Evolutionary conservation across 2,329 filamentous ascomycete species (phyloP), one percentile per base, ranked within the genome.

Genomic region (Colletotrichum sublineola): DNA sequence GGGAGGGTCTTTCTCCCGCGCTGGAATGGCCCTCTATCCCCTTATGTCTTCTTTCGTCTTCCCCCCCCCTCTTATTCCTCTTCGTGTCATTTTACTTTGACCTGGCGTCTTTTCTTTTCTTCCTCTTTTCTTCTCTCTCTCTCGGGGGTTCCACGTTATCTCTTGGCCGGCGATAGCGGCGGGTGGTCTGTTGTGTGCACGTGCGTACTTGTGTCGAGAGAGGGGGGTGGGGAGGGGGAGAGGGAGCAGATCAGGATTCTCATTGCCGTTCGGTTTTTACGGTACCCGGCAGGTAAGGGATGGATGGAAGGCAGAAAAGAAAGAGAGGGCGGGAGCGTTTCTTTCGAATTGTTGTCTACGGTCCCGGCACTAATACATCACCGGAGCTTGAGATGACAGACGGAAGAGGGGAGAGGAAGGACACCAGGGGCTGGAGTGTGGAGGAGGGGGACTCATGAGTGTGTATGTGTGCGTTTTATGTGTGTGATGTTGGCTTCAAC

Each of bases 11-110:
- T 61, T 61, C 65, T 50, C 36, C 48, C 42, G 20, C 9, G 44
- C 36, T 24, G 60, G 60, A 57, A 50, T 9, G 15, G 24, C 50
- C 14, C 5, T 8, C 29, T 53, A 3, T 53, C 29, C 33, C 53
- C 11, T 14, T 18, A 33, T 7, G 14, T 15, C 29, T 31, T 33
- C 29, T 11, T 55, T 9, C 31, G 18, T 14, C 31, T 55, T 4
- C 33, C 15, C 9, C 9, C 18, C 14, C 1, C 9, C 31, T 15
- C 60, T 69, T 68, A n/a, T 61, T 74, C 75, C 76, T 71, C 68
- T 73, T 70, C 57, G 67, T 64, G 67, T 76, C 66, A 65, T 68
- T 70, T 75, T 71, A 73, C 36, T 58, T 46, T 61, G 53, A 40
- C 50, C 31, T 52, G 29, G 36, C 9, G 66, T 61, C 53, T 61